Evolutionary conservation across 495 filamentous ascomycete species (phyloP), one percentile per base, ranked within the genome.

Genomic region (Penicillium silybi): DNA sequence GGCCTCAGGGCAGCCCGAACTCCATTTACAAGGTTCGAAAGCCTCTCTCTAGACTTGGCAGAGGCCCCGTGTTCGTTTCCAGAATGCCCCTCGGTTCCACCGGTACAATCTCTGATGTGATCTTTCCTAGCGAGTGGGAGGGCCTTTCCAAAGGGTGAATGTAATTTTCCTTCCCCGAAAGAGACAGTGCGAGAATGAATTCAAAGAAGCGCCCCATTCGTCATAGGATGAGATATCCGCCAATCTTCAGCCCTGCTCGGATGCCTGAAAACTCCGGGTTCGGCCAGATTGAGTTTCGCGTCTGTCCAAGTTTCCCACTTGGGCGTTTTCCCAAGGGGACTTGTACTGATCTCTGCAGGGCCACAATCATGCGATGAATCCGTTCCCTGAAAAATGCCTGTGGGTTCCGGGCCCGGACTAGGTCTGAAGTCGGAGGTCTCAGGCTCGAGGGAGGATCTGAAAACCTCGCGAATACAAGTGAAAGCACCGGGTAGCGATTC

Each of bases 211-310:
- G 26, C 4, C 26, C 26, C 7, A 29, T 29, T 29, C 26, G 26
- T 29, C 26, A 29, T 29, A 13, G 11, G 9, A 11, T 32, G 11
- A 32, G 13, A 32, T 56, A 56, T 53, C 52, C 57, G 57, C 49
- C 41, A 51, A 47, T 49, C 50, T 58, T 58, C 48, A 47, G 41
- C 48, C 46, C 39, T 45, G 50, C 37, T 44, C 32, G 46, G 37
- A 52, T 51, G 47, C 51, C 44, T 48, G 35, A 39, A 48, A 48
- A 55, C 58, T 58, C 57, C 54, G 54, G 48, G 51, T 55, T 61
- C 52, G 53, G 47, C 32, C 57, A 57, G 59, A 58, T 62, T 59
- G 59, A 59, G 52, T 67, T 67, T 62, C 54, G 35, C 27, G 52
- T 52, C 47, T 55, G 44, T 18, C 46, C 41, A 46, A 37, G 46